Evolutionary conservation across 129 eudicot species (phyloP).

Genomic region (Glebionis coronaria): DNA sequence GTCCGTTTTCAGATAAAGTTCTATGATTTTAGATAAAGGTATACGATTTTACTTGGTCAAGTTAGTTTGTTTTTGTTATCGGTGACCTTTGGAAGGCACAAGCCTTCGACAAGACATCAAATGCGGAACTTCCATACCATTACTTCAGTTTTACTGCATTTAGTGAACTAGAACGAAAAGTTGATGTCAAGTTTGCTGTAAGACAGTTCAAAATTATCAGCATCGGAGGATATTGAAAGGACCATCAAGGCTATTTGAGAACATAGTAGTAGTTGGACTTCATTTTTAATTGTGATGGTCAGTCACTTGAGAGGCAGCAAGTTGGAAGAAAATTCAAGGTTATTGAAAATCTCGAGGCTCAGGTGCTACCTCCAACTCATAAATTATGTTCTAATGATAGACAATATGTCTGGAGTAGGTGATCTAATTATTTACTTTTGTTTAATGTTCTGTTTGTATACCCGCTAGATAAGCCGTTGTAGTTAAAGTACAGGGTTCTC

Average conservation of each 20-base stretch:
- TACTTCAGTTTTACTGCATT: too few relatives aligned
- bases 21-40: too few relatives aligned
- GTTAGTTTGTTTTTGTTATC: too few relatives aligned
- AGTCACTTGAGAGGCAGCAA: conserved; percentile 51
- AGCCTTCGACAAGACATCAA: too few relatives aligned
- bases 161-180: too few relatives aligned
- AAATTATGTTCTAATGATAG: neutral
- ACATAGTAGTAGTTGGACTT: conserved; percentile 97
- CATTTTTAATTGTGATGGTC: conserved; percentile 78
- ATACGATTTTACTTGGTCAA: too few relatives aligned
- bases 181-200: too few relatives aligned
- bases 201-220: conserved; percentile 46
- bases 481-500: conserved; percentile 80
- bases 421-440: conserved; percentile 6
- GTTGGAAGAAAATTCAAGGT: conserved; percentile 62
- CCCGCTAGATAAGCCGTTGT: conserved; percentile 89
- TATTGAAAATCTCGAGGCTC: conserved; percentile 84
- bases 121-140: too few relatives aligned
- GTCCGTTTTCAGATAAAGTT: too few relatives aligned
- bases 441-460: conserved; percentile 86
- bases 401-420: conserved; percentile 8
- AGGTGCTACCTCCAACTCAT: conserved; percentile 42
- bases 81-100: too few relatives aligned
- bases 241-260: conserved; percentile 88
- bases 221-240: conserved; percentile 80